Percentiles rank a stretch among this genome's conserved stretches.
These are phyloP conservation scores for Periconia sp. DNA, from an alignment of 2,329 filamentous ascomycete genomes.

Conservation along the genomic window DNA sequence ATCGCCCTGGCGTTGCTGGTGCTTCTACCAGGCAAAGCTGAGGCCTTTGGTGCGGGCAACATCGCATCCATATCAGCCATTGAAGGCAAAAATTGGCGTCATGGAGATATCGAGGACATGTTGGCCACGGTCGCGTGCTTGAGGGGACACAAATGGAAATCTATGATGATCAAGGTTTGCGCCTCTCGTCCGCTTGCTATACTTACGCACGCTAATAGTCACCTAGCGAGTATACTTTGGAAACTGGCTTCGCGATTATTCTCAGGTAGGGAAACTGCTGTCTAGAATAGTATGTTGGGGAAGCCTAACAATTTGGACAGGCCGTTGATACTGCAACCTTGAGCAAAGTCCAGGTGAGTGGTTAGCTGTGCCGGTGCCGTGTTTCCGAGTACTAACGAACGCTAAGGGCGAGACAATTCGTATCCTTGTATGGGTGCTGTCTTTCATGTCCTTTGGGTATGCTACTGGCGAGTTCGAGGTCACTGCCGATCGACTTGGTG, in stretches of 20 bases:
- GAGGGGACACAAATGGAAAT: constrained; percentile 46
- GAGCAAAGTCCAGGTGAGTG: constrained; percentile 49
- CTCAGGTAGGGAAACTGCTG: constrained; percentile 43
- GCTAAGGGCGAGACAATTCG: constrained; percentile 54
- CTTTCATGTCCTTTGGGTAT: constrained; percentile 60
- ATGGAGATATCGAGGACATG: constrained; percentile 57
- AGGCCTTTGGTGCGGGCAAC: constrained; percentile 54
- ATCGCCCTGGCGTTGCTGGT: constrained; percentile 41
- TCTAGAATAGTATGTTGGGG: too few relatives aligned
- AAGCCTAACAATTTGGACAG: constrained; percentile 47
- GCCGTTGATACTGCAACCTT: constrained; percentile 58
- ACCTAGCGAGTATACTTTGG: constrained; percentile 48
- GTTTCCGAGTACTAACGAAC: constrained; percentile 20
- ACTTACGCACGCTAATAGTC: constrained; percentile 15
- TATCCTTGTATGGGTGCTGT: constrained; percentile 57
- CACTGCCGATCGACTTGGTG: constrained; percentile 54
- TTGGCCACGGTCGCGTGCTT: constrained; percentile 52
- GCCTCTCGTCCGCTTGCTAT: not conserved
- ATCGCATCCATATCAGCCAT: constrained; percentile 42
- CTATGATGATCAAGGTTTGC: constrained; percentile 48
- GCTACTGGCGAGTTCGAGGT: constrained; percentile 61
- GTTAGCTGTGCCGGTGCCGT: constrained; percentile 8
- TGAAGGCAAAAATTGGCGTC: constrained; percentile 54
- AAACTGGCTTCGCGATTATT: constrained; percentile 54
- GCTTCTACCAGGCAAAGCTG: constrained; percentile 37